Base-by-base conservation (phyloP, 2,329 filamentous ascomycete species). In the Microdochium bolleyi region DNA sequence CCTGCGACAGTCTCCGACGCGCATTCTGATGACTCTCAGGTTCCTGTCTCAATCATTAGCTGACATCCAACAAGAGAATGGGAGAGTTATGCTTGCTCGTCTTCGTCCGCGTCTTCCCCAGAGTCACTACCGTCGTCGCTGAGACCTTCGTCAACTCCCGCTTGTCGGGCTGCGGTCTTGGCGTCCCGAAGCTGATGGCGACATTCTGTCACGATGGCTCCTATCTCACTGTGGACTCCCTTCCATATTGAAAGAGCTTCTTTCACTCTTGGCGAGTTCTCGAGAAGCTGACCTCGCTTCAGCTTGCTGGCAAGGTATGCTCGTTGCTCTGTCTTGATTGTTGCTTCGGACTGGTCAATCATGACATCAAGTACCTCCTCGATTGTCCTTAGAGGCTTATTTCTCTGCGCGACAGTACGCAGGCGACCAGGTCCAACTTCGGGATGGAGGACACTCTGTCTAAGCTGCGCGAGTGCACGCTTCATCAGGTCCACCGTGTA, bases 331-430 rank as follows among this genome's bases (percentile, higher is more conserved):
- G 77, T 70, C 51, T 85, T 80, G 53, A 92, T 79, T 1, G 71
- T 65, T 5, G 73, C 74, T 53, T 92, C 88, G 46, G 87, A 91
- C 62, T 92, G 85, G 52, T 96, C 90, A 54, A 96, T 86, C 92
- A 99, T 96, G 3, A 86, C 84, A 57, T 90, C 85, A 11, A 99
- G 74, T 1, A 97, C 92, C 67, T 97, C 89, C 19, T 85, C 81
- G 1, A 96, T 86, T 0, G 92, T 95, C 13, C 88, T 80, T 57
- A 96, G 75, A 0, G 89, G 85, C 0, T 81, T 84, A 51, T 76
- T 77, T 49, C 77, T 82, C 48, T 79, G 76, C 1, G 85, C 85
- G 5, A 89, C 69, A 0, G 80, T 78, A 56, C 78, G 80, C 14
- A 85, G 76, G 58, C 86, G 87, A 30, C 79, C 80, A 10, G 77